These are phyloP conservation scores for Trichosanthes truncata DNA, from an alignment of 306 rosid genomes.

Conservation along the genomic window DNA sequence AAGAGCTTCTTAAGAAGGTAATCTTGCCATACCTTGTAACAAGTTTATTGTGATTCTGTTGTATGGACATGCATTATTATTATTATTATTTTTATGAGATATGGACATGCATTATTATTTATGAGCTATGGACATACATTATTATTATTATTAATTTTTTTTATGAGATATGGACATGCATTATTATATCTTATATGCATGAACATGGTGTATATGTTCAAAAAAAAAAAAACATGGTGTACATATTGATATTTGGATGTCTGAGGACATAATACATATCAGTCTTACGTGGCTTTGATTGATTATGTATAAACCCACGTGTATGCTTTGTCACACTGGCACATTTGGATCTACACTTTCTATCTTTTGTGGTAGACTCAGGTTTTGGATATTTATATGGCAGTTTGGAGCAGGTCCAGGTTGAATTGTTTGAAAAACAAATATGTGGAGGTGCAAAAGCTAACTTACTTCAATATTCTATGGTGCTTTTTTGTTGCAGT, in stretches of 20 bases:
- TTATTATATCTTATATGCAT: not conserved
- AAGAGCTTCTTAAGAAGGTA: constrained; percentile 62
- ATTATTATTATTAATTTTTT: no score
- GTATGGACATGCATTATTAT: no score
- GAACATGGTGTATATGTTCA: not conserved
- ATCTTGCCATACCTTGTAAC: not conserved
- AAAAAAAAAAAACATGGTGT: not conserved
- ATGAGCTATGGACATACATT: no score
- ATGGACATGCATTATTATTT: not conserved
- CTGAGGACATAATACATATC: not conserved
- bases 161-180: not conserved
- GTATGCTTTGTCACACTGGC: not conserved
- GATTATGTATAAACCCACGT: not conserved
- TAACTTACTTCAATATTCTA: constrained; percentile 76
- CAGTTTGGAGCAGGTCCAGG: constrained; percentile 99
- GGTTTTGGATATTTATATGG: constrained; percentile 86
- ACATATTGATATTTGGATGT: not conserved
- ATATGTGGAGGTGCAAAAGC: constrained; percentile 65
- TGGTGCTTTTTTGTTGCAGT: constrained; percentile 52
- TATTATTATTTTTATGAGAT: no score
- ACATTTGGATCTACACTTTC: not conserved
- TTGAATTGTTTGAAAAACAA: constrained; percentile 66
- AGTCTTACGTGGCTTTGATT: not conserved
- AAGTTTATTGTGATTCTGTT: not conserved
- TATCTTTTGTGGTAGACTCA: constrained; percentile 41